Evolutionary conservation across 495 filamentous ascomycete species (phyloP).

Genomic region (Xylaria curta): DNA sequence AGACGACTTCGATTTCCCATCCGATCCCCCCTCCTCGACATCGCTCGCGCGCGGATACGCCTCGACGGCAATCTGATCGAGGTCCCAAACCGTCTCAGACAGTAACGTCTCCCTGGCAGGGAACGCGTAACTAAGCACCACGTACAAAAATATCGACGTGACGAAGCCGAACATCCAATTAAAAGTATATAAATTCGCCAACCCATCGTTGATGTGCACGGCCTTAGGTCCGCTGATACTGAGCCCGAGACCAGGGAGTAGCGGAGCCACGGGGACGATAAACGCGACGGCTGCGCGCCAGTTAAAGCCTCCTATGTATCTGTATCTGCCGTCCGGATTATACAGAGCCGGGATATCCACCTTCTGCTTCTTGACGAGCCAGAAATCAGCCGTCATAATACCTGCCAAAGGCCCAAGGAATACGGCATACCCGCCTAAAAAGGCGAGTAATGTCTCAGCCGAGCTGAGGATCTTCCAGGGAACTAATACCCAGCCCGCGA

Average conservation of each 20-base stretch:
- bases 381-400: constrained; percentile 72
- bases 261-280: constrained; percentile 66
- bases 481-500: constrained; percentile 62
- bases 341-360: constrained; percentile 68
- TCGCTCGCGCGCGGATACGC: constrained; percentile 29
- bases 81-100: constrained; percentile 41
- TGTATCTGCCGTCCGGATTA: constrained; percentile 61
- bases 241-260: constrained; percentile 57
- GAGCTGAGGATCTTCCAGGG: constrained; percentile 70
- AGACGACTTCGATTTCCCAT: constrained; percentile 2
- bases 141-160: constrained; percentile 48
- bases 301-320: constrained; percentile 61
- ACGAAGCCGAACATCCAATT: constrained; percentile 60
- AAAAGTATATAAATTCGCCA: constrained; percentile 53
- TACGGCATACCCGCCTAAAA: constrained; percentile 68
- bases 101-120: constrained; percentile 44
- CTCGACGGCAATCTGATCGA: constrained; percentile 34
- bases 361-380: constrained; percentile 65
- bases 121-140: constrained; percentile 37
- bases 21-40: constrained; percentile 1
- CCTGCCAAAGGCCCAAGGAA: constrained; percentile 74
- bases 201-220: constrained; percentile 47
- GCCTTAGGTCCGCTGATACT: constrained; percentile 42
- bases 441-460: constrained; percentile 63
- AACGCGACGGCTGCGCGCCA: constrained; percentile 71